Conservation (phyloP, 805 yeast genomes). For the Helenozyma baotianmanensis region DNA sequence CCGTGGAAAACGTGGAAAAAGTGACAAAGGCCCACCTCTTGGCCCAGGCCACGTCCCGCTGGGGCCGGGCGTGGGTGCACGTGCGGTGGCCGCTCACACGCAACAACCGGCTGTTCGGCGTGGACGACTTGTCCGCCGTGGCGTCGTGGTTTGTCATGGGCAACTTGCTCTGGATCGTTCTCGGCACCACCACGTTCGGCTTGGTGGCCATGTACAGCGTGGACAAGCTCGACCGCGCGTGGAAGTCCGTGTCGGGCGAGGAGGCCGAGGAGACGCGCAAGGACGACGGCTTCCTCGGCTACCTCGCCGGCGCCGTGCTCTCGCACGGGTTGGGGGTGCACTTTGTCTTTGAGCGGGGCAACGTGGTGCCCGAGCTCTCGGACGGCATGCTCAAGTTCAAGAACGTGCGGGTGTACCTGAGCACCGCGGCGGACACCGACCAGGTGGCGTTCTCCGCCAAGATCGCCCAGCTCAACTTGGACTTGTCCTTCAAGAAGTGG, state of each 20-base stretch:
- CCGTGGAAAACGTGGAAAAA: too few relatives aligned
- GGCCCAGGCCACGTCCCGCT: slow-evolving; percentile 24
- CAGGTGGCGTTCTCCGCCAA: slow-evolving; percentile 27
- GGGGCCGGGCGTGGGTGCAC: slow-evolving; percentile 31
- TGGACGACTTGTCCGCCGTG: slow-evolving; percentile 52
- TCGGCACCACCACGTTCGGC: slow-evolving; percentile 56
- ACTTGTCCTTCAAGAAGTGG: slow-evolving; percentile 52
- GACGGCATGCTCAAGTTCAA: slow-evolving; percentile 48
- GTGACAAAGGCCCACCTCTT: slow-evolving; percentile 18
- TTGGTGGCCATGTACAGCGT: slow-evolving; percentile 43
- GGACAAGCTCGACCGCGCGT: slow-evolving; percentile 29
- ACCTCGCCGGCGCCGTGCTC: slow-evolving; percentile 31
- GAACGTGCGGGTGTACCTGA: slow-evolving; percentile 26
- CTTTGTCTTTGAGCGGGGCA: slow-evolving; percentile 35
- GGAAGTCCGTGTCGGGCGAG: slow-evolving; percentile 18
- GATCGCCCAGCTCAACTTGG: slow-evolving; percentile 40
- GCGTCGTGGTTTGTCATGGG: slow-evolving; percentile 57
- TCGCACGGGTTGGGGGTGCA: slow-evolving; percentile 36
- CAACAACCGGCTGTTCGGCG: slow-evolving; percentile 44
- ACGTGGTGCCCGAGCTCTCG: slow-evolving; percentile 38
- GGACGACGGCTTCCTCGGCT: slow-evolving; percentile 29
- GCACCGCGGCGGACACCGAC: slow-evolving; percentile 12
- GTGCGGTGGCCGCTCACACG: slow-evolving; percentile 47
- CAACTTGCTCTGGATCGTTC: slow-evolving; percentile 47
- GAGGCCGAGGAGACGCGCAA: slow-evolving; percentile 20